Evolutionary conservation across 1,139 yeast genomes (phyloP), one percentile per base, ranked within the genome.

Genomic region (Pichia sp.): DNA sequence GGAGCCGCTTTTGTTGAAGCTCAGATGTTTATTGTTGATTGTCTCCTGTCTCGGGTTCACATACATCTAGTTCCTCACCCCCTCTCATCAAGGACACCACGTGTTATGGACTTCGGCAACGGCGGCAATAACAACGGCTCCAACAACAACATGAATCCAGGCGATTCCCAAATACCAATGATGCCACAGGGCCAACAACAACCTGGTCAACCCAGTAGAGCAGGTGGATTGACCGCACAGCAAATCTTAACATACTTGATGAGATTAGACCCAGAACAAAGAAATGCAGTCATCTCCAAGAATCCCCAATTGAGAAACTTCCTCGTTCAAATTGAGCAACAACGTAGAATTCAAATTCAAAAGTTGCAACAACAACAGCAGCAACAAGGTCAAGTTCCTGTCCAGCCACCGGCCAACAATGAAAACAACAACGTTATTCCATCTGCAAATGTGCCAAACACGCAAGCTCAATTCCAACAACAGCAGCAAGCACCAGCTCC

Each of bases 241-340:
- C 59, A 62, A 44, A 46, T 65, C 17, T 48, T 62, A 8, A 63
- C 62, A 30, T 60, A 60, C 32, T 50, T 63, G 37, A 62, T 65
- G 59, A 50, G 58, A 35, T 55, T 65, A 62, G 60, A 60, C 24
- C 65, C 67, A 1, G 65, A 62, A 38, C 65, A 64, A 35, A 55
- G 67, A 41, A 59, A 59, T 40, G 55, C 57, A 3, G 51, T 62
- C 3, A 52, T 65, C n/a, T 46, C 57, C 39, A 59, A 58, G 37
- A 63, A 63, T 45, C 67, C 68, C 12, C 67, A 63, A 31, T 43
- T 65, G 11, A 58, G 61, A 31, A 49, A 55, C 30, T 56, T 62
- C 38, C 41, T 63, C 22, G 61, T 63, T 35, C 70, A 65, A 47
- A 67, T 63, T 44, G 68, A 63, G 48, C 70, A 59, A 41, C 73